Base-by-base conservation (phyloP, 805 yeast genomes). In the Torulaspora quercuum region DNA sequence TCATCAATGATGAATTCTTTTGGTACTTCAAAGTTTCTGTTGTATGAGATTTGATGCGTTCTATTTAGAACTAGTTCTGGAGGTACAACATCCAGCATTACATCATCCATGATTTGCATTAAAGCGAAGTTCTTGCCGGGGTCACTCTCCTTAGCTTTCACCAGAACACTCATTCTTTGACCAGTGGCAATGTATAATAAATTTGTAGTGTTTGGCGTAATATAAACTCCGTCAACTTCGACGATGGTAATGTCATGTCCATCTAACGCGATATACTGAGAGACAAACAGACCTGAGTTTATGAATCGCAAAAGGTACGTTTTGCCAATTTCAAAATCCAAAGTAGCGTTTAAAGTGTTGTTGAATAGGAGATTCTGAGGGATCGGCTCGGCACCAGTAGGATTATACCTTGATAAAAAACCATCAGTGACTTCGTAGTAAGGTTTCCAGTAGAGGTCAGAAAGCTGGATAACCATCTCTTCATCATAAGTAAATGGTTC, bases 311-410 rank as follows among this genome's bases (percentile, higher is more conserved):
- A 50, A 33, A 80, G 62, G 57, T 83, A 82, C 0, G 84, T 81
- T 39, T 73, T 78, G 25, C 73, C 72, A 5, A 78, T 73, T 36
- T 73, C 69, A 35, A 83, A 80, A 17, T 57, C 34, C 56, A 82
- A 65, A 1, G 80, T 69, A 4, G 63, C 72, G 45, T 78, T 77
- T 35, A 71, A 68, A 5, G 84, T 67, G 46, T 83, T 85, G 55
- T 82, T 82, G 53, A 82, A 73, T 25, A 83, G 62, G 12, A 75
- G 42, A 50, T 75, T 77, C 44, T 78, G 79, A 2, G 90, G 90
- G 33, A 82, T 70, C 10, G 94, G 94, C 55, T 83, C 94, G 11
- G 84, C 87, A 25, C 94, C 94, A 2, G 89, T 82, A 13, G 94
- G 94, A 49, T 83, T 83, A 53, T 74, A 83, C 46, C 83, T 67